Percentiles rank a stretch among this genome's conserved stretches.
Conservation (phyloP, 352 stramenopile genomes). For the Pythium myriotylum region DNA sequence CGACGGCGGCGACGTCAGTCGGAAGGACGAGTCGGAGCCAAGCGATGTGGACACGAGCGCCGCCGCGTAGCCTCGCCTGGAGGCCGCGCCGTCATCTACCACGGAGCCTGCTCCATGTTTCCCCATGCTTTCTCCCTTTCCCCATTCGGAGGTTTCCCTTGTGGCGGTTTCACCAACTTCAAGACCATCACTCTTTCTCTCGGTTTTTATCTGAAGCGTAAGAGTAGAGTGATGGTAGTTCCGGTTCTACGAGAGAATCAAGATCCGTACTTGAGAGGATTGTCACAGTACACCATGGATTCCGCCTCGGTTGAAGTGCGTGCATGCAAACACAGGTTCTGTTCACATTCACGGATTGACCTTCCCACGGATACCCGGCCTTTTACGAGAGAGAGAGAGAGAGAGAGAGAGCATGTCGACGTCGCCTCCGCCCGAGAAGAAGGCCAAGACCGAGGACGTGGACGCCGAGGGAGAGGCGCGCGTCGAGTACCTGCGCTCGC, state of each 20-base stretch:
- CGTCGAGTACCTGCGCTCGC: slow-evolving; percentile 63
- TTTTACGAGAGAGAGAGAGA: neutral
- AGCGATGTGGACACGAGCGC: slow-evolving; percentile 19
- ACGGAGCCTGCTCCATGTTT: too few species aligned
- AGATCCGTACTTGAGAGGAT: slow-evolving; percentile 1
- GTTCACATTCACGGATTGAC: slow-evolving; percentile 4
- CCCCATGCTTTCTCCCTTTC: neutral
- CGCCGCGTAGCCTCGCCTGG: slow-evolving; percentile 3
- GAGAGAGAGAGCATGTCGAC: slow-evolving; percentile 13
- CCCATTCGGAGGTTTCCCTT: neutral
- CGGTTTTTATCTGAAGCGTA: neutral
- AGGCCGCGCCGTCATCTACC: neutral
- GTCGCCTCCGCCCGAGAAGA: slow-evolving; percentile 25
- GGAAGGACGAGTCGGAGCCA: slow-evolving; percentile 18
- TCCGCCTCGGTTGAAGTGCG: slow-evolving; percentile 12
- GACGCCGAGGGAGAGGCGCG: slow-evolving; percentile 10
- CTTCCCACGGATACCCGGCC: neutral
- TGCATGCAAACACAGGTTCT: slow-evolving; percentile 5
- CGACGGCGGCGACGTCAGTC: slow-evolving; percentile 13
- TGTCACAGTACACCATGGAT: neutral
- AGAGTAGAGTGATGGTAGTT: neutral
- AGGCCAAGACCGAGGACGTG: slow-evolving; percentile 12
- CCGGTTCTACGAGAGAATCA: slow-evolving; percentile 1
- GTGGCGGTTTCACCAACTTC: slow-evolving; percentile 1
- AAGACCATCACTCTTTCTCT: slow-evolving; percentile 15